A percentile compares a stretch with the other conserved stretches of the same genome.
These are phyloP conservation scores for Ganoderma leucocontextum DNA, from an alignment of 1,284 basidiomycete genomes.

Conservation along the genomic window DNA sequence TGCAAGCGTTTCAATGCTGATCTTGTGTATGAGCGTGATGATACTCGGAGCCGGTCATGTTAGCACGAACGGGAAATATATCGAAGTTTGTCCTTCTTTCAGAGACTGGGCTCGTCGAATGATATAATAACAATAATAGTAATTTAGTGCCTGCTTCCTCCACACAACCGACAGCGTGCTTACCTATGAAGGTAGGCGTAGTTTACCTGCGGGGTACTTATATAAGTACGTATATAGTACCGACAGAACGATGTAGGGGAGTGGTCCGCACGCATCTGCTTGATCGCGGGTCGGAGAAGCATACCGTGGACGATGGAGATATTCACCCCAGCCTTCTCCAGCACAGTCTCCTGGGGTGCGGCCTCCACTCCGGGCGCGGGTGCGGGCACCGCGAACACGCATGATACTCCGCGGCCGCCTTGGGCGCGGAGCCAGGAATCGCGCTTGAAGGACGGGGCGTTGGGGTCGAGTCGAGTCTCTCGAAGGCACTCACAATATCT, in stretches of 20 bases:
- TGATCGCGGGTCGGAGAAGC: constrained; percentile 88
- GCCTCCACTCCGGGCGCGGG: constrained; percentile 37
- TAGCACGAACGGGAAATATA: not conserved
- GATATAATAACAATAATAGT: too few relatives aligned
- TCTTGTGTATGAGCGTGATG: constrained; percentile 21
- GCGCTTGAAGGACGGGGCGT: constrained; percentile 79
- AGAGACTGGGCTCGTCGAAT: too few relatives aligned
- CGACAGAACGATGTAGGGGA: too few relatives aligned
- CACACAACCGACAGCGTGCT: too few relatives aligned
- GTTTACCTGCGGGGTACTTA: too few relatives aligned
- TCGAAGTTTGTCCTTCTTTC: too few relatives aligned
- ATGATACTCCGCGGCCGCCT: constrained; percentile 90
- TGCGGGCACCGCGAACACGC: constrained; percentile 81
- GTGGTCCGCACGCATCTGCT: constrained; percentile 96
- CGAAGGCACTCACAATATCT: constrained; percentile 83
- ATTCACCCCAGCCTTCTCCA: constrained; percentile 98
- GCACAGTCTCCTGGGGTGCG: constrained; percentile 55
- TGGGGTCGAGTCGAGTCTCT: constrained; percentile 87
- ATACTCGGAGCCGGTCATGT: not conserved
- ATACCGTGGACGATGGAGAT: constrained; percentile 92
- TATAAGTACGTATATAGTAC: too few relatives aligned
- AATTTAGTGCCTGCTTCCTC: too few relatives aligned
- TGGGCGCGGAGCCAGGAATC: constrained; percentile 88
- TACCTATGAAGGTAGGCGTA: too few relatives aligned
- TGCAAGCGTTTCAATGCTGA: constrained; percentile 20